Evolutionary conservation across 768 basidiomycete species (phyloP).

Genomic region (Coprinellus micaceus): DNA sequence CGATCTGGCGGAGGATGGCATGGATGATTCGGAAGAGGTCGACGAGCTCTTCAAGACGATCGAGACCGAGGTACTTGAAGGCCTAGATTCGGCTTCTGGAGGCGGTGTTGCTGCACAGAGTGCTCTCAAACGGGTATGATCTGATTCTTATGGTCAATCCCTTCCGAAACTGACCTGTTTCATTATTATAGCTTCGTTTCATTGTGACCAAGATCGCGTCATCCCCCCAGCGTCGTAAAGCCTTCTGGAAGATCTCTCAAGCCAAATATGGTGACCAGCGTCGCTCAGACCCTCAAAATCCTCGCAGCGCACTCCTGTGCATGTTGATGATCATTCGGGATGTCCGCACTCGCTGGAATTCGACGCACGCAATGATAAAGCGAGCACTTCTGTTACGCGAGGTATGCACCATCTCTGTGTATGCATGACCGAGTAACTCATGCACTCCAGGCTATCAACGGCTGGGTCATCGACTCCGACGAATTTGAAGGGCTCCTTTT

Average conservation of each 20-base stretch:
- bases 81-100: too few relatives aligned
- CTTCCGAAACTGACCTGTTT: too few relatives aligned
- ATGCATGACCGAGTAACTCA: too few relatives aligned
- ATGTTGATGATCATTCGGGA: slow-evolving; percentile 28
- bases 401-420: too few relatives aligned
- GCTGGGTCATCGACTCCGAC: too few relatives aligned
- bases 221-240: slow-evolving; percentile 25
- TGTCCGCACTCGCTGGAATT: slow-evolving; percentile 27
- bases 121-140: slow-evolving; percentile 16
- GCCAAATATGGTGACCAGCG: slow-evolving; percentile 10
- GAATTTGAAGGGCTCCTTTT: too few relatives aligned
- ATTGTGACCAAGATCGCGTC: slow-evolving; percentile 29
- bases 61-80: slow-evolving; percentile 16
- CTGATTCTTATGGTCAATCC: too few relatives aligned
- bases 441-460: too few relatives aligned
- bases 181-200: slow-evolving; percentile 25
- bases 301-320: slow-evolving; percentile 1
- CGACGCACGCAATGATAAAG: slow-evolving; percentile 31
- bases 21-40: slow-evolving; percentile 16
- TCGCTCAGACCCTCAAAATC: neutral
- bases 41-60: slow-evolving; percentile 11
- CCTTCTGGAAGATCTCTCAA: slow-evolving; percentile 18
- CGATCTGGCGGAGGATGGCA: slow-evolving; percentile 16
- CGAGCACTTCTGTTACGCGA: slow-evolving; percentile 21
- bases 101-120: slow-evolving; percentile 7